phyloP scores from a whole-genome alignment of 2,329 filamentous ascomycete species.

The Rhexocercosporidium sp. region DNA sequence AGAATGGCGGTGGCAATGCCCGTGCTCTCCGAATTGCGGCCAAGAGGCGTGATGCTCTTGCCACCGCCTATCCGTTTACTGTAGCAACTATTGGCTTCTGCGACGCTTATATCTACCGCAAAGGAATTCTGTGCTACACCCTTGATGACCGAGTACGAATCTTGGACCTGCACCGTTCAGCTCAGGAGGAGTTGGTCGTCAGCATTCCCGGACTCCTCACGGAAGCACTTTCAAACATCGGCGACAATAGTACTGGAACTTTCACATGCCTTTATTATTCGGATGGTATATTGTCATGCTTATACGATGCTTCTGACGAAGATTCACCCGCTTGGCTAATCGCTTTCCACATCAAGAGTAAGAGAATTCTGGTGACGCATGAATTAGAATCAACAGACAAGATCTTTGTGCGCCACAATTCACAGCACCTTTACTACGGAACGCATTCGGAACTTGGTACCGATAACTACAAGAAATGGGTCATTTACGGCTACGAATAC shows the following conservation, averaged over 20 bases:
- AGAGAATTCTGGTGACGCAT: constrained; percentile 48
- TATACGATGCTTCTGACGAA: constrained; percentile 52
- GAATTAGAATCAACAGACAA: constrained; percentile 54
- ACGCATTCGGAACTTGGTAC: constrained; percentile 60
- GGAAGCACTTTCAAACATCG: constrained; percentile 45
- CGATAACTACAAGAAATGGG: constrained; percentile 67
- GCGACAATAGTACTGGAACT: constrained; percentile 46
- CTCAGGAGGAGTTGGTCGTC: constrained; percentile 58
- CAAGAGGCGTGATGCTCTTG: constrained; percentile 64
- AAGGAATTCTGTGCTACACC: constrained; percentile 70
- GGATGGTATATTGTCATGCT: constrained; percentile 60
- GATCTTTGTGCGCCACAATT: constrained; percentile 71
- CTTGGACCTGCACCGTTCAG: constrained; percentile 59
- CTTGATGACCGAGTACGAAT: constrained; percentile 59
- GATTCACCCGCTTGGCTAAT: constrained; percentile 57
- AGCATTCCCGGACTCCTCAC: constrained; percentile 53
- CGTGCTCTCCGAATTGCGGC: constrained; percentile 63
- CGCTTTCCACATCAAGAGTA: constrained; percentile 50
- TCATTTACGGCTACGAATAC: constrained; percentile 59
- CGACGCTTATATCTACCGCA: constrained; percentile 64
- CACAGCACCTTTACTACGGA: constrained; percentile 67
- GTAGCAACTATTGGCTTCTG: constrained; percentile 64
- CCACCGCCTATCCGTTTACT: constrained; percentile 65
- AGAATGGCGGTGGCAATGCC: constrained; percentile 47
- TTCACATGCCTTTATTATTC: constrained; percentile 63